Evolutionary conservation across 495 filamentous ascomycete species (phyloP), one percentile per base, ranked within the genome.

Genomic region (Penicillium mononematosum): DNA sequence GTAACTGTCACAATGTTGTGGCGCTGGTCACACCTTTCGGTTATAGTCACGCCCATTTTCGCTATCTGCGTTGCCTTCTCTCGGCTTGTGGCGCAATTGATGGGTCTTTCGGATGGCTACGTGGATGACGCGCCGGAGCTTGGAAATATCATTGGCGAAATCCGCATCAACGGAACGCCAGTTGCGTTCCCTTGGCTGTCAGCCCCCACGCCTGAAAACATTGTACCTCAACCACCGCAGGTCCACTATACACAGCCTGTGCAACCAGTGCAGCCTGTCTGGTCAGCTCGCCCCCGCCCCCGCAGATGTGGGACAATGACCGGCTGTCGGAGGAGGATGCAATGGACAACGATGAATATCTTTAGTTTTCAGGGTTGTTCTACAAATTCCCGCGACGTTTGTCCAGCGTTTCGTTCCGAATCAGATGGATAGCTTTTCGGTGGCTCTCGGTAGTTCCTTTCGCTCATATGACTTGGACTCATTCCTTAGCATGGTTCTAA

Each of bases 1-100:
- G 76, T 77, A 17, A 64, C 79, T 2, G 69, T 70, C 12, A 81
- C 75, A 11, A 78, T 82, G 72, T 39, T 78, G 6, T 81, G 69
- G 66, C 73, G 75, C 34, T 74, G 75, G 77, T 71, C 72, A 11
- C 72, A 72, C 58, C 50, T 77, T 2, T 73, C 69, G 1, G 41
- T 56, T 3, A 24, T 77, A 11, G 49, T 75, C 0, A 58, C 64
- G 0, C 76, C 76, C 0, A 34, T 75, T 22, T 59, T 73, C 36
- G 65, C 76, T 2, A 51, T 77, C 6, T 8, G 47, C 1, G 27
- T 78, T 12, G 74, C 71, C 8, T 50, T 73, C 45, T 61, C 64
- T 53, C 56, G 70, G 8, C 64, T 79, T 16, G 34, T 67, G 16
- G 61, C 66, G n/a, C 75, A 77, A 39, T 43, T 77, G 7, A 54